phyloP scores from a whole-genome alignment of 495 filamentous ascomycete species.

The Aspergillus avenaceus region DNA sequence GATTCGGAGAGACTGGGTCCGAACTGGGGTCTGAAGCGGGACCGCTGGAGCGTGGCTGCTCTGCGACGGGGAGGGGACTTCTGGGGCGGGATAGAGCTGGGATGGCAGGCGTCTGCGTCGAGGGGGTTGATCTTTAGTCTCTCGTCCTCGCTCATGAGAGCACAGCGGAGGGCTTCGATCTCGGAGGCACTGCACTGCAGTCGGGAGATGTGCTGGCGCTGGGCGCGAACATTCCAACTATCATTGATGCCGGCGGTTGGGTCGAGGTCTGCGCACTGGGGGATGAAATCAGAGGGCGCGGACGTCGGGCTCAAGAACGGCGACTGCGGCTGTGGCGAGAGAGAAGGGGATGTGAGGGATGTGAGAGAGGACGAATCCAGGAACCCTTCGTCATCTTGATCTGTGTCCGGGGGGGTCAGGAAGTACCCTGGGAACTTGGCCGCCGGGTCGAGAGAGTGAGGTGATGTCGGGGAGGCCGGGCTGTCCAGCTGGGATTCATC shows the following conservation, averaged over 20 bases:
- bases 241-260: neutral
- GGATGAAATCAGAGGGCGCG: conserved; percentile 20
- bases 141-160: conserved; percentile 25
- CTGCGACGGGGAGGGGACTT: conserved; percentile 3
- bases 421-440: conserved; percentile 28
- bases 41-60: neutral
- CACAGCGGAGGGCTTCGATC: conserved; percentile 34
- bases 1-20: neutral
- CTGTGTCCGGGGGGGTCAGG: conserved; percentile 42
- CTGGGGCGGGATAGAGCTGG: conserved; percentile 34
- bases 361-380: conserved; percentile 21
- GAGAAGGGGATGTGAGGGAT: conserved; percentile 21
- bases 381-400: conserved; percentile 37
- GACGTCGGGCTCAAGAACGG: conserved; percentile 36
- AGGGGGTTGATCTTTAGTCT: conserved; percentile 6
- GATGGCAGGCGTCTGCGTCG: conserved; percentile 38
- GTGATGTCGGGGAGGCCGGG: conserved; percentile 9
- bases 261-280: conserved; percentile 10
- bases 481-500: conserved; percentile 4
- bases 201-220: conserved; percentile 41
- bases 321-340: conserved; percentile 17
- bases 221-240: conserved; percentile 24
- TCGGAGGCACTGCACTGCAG: conserved; percentile 37
- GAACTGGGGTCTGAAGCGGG: neutral
- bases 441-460: conserved; percentile 9